A percentile compares a stretch with the other conserved stretches of the same genome.
Conservation (phyloP, 2,329 filamentous ascomycete species). For the Claviceps sorghi region DNA sequence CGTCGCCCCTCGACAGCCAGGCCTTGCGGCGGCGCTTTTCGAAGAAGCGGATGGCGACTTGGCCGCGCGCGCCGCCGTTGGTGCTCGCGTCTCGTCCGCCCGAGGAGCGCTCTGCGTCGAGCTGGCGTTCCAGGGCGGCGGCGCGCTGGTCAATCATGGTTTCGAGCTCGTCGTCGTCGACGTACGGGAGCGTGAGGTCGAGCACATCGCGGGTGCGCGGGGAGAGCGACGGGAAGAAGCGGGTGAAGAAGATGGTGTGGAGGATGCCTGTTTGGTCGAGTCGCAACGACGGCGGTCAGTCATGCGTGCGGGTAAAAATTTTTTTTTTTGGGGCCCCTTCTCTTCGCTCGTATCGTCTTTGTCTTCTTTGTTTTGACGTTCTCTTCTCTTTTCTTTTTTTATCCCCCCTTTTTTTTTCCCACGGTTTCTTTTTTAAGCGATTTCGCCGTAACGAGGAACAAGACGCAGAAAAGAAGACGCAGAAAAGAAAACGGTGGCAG, state of each 20-base stretch:
- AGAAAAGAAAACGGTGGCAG: too few relatives aligned
- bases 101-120: constrained; percentile 43
- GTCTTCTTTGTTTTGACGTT: not conserved
- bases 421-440: not conserved
- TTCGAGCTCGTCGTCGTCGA: constrained; percentile 81
- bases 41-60: constrained; percentile 82
- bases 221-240: constrained; percentile 78
- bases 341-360: too few relatives aligned
- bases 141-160: constrained; percentile 86
- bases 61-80: constrained; percentile 31
- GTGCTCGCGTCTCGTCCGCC: constrained; percentile 2
- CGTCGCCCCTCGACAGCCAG: constrained; percentile 67
- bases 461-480: too few relatives aligned
- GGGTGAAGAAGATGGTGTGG: constrained; percentile 97
- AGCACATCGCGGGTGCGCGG: constrained; percentile 79
- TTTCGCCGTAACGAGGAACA: not conserved
- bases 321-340: too few relatives aligned
- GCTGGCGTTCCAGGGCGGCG: constrained; percentile 62
- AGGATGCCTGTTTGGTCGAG: constrained; percentile 57
- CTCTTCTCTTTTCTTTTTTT: not conserved
- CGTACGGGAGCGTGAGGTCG: constrained; percentile 76
- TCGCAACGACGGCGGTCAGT: not conserved
- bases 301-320: too few relatives aligned
- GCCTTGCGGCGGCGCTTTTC: constrained; percentile 78
- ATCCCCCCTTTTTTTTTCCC: not conserved